A percentile compares a stretch with the other conserved stretches of the same genome.
Conservation (phyloP, 2,329 filamentous ascomycete genomes). For the Pestalotiopsis sp. region DNA sequence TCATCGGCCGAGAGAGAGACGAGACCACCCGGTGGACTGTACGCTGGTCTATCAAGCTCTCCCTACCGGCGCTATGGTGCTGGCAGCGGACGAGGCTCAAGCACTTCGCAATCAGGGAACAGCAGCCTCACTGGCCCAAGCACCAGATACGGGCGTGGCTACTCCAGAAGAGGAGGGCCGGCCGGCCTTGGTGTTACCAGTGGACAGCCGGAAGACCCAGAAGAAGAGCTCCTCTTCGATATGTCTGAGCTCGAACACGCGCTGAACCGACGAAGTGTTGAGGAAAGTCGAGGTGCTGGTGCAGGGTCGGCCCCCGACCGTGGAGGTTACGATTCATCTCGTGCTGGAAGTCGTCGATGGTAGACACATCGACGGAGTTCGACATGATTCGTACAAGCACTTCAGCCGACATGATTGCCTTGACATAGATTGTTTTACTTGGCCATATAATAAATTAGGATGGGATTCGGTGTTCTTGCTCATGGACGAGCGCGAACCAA, state of each 20-base stretch:
- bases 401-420: not conserved
- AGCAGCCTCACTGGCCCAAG: conserved; percentile 35
- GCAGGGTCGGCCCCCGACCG: conserved; percentile 40
- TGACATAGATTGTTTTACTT: conserved; percentile 9
- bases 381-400: not conserved
- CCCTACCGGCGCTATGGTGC: conserved; percentile 50
- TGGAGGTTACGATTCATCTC: conserved; percentile 39
- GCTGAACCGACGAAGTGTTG: conserved; percentile 59
- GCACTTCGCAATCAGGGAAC: conserved; percentile 35
- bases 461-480: not conserved
- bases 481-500: not conserved
- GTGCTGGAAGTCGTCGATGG: conserved; percentile 28
- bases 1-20: conserved; percentile 43
- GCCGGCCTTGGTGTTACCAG: conserved; percentile 47
- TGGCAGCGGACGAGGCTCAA: conserved; percentile 34
- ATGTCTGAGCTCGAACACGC: conserved; percentile 70
- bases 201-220: conserved; percentile 50
- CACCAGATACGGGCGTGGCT: conserved; percentile 34
- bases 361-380: conserved; percentile 15
- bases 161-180: conserved; percentile 34
- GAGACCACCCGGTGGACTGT: conserved; percentile 48
- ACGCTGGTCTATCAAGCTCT: conserved; percentile 42
- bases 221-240: conserved; percentile 74
- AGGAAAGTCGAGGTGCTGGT: conserved; percentile 49
- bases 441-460: not conserved